A percentile compares a stretch with the other conserved stretches of the same genome.
Conservation (phyloP, 129 eudicot species). For the Sambucus nigra region DNA sequence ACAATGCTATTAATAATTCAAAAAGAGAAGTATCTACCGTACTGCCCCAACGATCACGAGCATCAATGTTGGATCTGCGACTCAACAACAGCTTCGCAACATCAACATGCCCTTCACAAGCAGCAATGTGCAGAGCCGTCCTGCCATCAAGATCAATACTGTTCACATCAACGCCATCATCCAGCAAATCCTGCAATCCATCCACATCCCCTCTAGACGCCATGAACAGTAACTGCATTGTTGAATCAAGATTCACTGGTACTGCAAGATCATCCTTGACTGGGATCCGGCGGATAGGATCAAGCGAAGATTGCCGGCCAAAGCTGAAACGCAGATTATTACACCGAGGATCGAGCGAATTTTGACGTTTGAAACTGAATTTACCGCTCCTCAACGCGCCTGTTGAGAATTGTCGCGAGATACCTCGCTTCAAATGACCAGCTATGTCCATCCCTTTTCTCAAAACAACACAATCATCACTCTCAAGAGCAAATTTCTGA, state of each 20-base stretch:
- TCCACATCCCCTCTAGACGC: slow-evolving; percentile 71
- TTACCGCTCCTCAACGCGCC: slow-evolving; percentile 54
- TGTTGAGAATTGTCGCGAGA: slow-evolving; percentile 80
- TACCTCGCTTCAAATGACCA: slow-evolving; percentile 63
- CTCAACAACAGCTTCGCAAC: slow-evolving; percentile 60
- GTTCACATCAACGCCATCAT: slow-evolving; percentile 86
- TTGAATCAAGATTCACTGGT: slow-evolving; percentile 73
- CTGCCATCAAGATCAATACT: slow-evolving; percentile 96
- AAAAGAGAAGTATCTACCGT: slow-evolving; percentile 76
- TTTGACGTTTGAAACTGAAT: slow-evolving; percentile 73
- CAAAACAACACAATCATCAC: too few species aligned
- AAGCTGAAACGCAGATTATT: slow-evolving; percentile 65
- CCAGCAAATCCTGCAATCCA: slow-evolving; percentile 65
- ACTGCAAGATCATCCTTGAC: slow-evolving; percentile 37
- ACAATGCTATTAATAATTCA: too few species aligned
- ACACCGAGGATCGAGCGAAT: slow-evolving; percentile 60
- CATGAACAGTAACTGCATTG: slow-evolving; percentile 79
- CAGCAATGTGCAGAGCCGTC: slow-evolving; percentile 90
- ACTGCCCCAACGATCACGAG: slow-evolving; percentile 99
- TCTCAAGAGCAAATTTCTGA: too few species aligned
- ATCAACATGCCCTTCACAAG: too few species aligned
- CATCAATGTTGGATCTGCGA: slow-evolving; percentile 82
- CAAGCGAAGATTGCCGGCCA: slow-evolving; percentile 91
- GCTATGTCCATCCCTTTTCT: slow-evolving; percentile 48
- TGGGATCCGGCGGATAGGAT: slow-evolving; percentile 56